A percentile compares a stretch with the other conserved stretches of the same genome.
Evolutionary conservation across 2,329 filamentous ascomycete species (phyloP).

Genomic region (Pseudogymnoascus sp.): DNA sequence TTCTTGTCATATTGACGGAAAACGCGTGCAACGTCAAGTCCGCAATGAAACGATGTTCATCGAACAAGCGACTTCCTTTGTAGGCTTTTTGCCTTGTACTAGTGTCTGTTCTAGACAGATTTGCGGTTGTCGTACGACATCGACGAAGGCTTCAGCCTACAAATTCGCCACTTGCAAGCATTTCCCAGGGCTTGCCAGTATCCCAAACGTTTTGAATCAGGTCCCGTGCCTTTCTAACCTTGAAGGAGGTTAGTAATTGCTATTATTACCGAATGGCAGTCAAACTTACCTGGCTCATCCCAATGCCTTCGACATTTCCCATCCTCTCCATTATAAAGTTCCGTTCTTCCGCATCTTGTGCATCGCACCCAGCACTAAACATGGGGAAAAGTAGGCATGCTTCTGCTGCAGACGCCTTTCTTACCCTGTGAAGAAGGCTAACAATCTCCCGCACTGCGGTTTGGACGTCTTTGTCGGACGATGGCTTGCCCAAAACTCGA

Average conservation of each 20-base stretch:
- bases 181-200: conserved; percentile 61
- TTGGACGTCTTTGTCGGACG: conserved; percentile 52
- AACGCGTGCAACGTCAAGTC: neutral
- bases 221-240: conserved; percentile 51
- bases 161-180: conserved; percentile 57
- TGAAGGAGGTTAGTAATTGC: conserved; percentile 13
- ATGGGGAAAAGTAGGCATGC: conserved; percentile 71
- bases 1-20: neutral
- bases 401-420: conserved; percentile 61
- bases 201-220: conserved; percentile 65
- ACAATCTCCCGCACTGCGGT: conserved; percentile 56
- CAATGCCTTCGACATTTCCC: conserved; percentile 59
- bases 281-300: conserved; percentile 62
- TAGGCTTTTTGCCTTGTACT: neutral
- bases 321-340: conserved; percentile 58
- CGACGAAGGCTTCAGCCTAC: conserved; percentile 43
- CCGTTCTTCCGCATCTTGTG: conserved; percentile 46
- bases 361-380: conserved; percentile 76
- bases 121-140: neutral
- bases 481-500: conserved; percentile 57
- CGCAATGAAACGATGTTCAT: neutral
- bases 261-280: neutral
- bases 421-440: conserved; percentile 51
- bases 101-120: neutral
- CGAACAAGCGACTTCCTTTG: neutral